Percentiles rank a stretch among this genome's conserved stretches.
phyloP scores from a whole-genome alignment of 352 stramenopile genomes.

The Thraustochytrium striatum region DNA sequence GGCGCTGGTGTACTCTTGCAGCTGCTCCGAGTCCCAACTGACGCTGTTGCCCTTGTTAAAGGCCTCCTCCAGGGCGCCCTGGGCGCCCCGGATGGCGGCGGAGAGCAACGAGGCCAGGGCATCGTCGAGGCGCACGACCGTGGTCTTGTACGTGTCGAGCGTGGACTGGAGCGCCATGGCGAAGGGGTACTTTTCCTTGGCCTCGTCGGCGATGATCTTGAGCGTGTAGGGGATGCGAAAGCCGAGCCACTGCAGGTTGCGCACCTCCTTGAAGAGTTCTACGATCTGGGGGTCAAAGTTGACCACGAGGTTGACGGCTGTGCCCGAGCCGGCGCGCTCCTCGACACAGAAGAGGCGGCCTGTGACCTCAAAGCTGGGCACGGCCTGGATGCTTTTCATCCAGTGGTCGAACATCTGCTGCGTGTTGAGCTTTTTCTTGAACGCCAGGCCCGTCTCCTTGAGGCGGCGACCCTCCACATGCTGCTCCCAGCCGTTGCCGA shows the following conservation, averaged over 20 bases:
- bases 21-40: conserved; percentile 30
- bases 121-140: conserved; percentile 55
- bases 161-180: conserved; percentile 94
- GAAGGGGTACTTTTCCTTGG: conserved; percentile 91
- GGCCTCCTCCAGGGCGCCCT: conserved; percentile 37
- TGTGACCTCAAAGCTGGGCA: conserved; percentile 79
- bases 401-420: conserved; percentile 48
- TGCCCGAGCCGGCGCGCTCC: not conserved
- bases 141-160: conserved; percentile 83
- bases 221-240: conserved; percentile 92
- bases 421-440: conserved; percentile 50
- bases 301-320: not conserved
- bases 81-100: conserved; percentile 32
- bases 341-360: conserved; percentile 48
- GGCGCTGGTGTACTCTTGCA: conserved; percentile 60
- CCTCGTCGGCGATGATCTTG: conserved; percentile 91
- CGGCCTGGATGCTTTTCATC: conserved; percentile 58
- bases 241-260: conserved; percentile 95
- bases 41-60: conserved; percentile 48
- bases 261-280: conserved; percentile 96
- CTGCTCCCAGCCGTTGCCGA: conserved; percentile 93
- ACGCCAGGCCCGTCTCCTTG: conserved; percentile 65
- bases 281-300: conserved; percentile 98
- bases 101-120: conserved; percentile 16
- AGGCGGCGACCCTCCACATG: conserved; percentile 92